Conservation (phyloP, 306 rosid genomes). For the Quercus agrifolia region DNA sequence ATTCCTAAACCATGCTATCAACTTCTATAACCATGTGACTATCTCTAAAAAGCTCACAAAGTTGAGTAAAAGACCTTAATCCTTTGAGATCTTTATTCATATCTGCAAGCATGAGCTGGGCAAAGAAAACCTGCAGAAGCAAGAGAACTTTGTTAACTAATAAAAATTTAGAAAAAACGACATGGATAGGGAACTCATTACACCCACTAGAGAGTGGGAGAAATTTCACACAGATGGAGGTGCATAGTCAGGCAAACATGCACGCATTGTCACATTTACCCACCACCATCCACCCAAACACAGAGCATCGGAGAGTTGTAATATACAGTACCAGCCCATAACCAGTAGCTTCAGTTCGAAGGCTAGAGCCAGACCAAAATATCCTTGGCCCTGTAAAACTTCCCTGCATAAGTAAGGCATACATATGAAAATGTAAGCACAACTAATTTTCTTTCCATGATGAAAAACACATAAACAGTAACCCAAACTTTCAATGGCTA, state of each 20-base stretch:
- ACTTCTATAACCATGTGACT: constrained; percentile 12
- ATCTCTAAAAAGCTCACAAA: constrained; percentile 21
- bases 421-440: constrained; percentile 36
- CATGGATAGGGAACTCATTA: background rate
- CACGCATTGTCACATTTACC: constrained; percentile 5
- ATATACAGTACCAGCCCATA: constrained; percentile 88
- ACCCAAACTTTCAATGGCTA: constrained; percentile 1
- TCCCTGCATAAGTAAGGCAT: constrained; percentile 85
- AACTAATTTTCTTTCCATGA: constrained; percentile 22
- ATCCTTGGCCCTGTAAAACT: constrained; percentile 97
- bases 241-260: constrained; percentile 8
- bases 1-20: constrained; percentile 9
- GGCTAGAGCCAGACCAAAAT: constrained; percentile 99
- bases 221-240: background rate
- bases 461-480: constrained; percentile 10
- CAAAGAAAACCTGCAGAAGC: constrained; percentile 89
- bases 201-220: background rate
- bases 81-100: constrained; percentile 98
- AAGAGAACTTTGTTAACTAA: constrained; percentile 21
- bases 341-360: constrained; percentile 98
- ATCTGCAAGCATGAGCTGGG: constrained; percentile 94
- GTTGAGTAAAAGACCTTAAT: constrained; percentile 62
- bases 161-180: constrained; percentile 13
- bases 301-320: constrained; percentile 14
- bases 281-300: constrained; percentile 17